Evolutionary conservation across 2,329 filamentous ascomycete genomes (phyloP).

Genomic region (Sporothrix phasma): DNA sequence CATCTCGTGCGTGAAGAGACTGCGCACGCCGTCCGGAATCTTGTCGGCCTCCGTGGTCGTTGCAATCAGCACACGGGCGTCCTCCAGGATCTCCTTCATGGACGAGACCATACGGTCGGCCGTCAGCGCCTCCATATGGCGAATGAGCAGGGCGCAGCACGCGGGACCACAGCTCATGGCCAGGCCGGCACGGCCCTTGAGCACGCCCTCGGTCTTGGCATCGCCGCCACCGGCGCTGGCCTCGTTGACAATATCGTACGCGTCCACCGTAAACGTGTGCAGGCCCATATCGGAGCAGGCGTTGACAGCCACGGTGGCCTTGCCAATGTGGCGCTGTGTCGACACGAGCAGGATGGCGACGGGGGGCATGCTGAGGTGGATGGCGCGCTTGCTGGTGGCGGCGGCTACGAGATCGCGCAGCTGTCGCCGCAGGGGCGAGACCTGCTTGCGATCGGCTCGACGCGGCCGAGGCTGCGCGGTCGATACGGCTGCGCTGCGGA

Average conservation of each 20-base stretch:
- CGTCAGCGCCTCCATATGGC: constrained; percentile 81
- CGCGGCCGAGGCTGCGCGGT: constrained; percentile 30
- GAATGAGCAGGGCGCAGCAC: constrained; percentile 74
- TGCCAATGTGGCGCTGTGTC: constrained; percentile 87
- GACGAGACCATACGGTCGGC: constrained; percentile 83
- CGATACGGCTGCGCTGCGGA: constrained; percentile 47
- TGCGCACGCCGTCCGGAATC: constrained; percentile 78
- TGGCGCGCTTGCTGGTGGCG: constrained; percentile 76
- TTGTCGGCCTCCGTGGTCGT: constrained; percentile 95
- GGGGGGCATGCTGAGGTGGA: constrained; percentile 78
- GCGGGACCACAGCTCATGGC: constrained; percentile 80
- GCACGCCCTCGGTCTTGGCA: constrained; percentile 84
- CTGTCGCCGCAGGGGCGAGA: constrained; percentile 52
- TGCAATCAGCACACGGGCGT: constrained; percentile 74
- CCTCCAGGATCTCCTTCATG: constrained; percentile 72
- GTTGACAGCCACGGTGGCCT: constrained; percentile 63
- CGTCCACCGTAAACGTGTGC: constrained; percentile 80
- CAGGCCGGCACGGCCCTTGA: constrained; percentile 78
- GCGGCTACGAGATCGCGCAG: constrained; percentile 78
- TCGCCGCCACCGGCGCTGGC: constrained; percentile 78
- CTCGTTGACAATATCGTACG: constrained; percentile 90
- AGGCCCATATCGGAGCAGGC: constrained; percentile 84
- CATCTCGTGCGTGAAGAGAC: constrained; percentile 89
- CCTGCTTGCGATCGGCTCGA: constrained; percentile 38
- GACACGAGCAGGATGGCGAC: constrained; percentile 82